phyloP scores from a whole-genome alignment of 805 yeast genomes.

The Candida qinlingensis region DNA sequence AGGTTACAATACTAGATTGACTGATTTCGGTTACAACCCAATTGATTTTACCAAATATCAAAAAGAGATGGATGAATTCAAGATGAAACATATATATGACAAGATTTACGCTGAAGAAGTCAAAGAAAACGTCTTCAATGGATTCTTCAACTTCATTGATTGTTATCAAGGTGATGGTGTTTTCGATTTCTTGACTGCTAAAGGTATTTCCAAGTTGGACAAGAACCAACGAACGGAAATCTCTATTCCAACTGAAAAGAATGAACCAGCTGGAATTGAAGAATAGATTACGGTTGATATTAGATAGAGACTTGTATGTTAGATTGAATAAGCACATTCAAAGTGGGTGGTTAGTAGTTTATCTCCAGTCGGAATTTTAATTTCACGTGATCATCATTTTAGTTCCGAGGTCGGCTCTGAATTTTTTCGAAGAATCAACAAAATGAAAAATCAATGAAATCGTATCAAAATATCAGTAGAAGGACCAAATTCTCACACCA shows the following conservation, averaged over 20 bases:
- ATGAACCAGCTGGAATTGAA: conserved; percentile 1
- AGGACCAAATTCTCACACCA: background rate
- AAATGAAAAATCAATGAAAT: background rate
- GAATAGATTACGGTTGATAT: background rate
- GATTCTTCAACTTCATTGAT: conserved; percentile 88
- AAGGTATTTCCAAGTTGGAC: conserved; percentile 29
- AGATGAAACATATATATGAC: conserved; percentile 83
- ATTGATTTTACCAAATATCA: conserved; percentile 64
- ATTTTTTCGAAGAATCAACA: background rate
- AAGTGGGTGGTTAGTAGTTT: no score
- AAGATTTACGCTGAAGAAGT: conserved; percentile 89
- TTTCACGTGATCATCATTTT: background rate
- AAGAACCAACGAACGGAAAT: conserved; percentile 18
- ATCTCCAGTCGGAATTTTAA: background rate
- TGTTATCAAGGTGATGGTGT: conserved; percentile 58
- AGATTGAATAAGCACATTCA: background rate
- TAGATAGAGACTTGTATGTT: background rate
- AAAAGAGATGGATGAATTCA: conserved; percentile 75
- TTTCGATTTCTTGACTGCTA: conserved; percentile 38
- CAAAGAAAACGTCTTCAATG: conserved; percentile 81
- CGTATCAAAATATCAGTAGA: background rate
- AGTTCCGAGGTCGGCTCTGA: background rate
- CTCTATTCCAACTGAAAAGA: conserved; percentile 18
- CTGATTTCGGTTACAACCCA: conserved; percentile 70
- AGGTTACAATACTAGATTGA: conserved; percentile 67